Evolutionary conservation across 2,329 filamentous ascomycete species (phyloP), one percentile per base, ranked within the genome.

Genomic region (Pseudocercospora ulei): DNA sequence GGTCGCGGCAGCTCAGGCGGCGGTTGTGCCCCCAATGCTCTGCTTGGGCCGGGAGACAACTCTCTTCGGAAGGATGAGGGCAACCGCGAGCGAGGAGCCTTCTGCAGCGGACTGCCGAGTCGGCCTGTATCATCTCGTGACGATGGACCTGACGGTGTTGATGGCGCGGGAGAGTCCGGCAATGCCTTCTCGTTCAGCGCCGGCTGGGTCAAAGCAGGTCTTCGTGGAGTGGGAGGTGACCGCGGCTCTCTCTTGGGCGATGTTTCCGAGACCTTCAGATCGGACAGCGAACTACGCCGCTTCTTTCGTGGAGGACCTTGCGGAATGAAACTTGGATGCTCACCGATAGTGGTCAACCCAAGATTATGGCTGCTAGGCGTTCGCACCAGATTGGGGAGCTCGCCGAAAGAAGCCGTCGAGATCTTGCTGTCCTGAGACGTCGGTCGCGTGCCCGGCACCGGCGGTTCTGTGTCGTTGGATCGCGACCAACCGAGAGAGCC

Each of bases 251-350:
- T 39, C 19, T 48, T 46, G n/a, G 52, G 47, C 13, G 53, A 39
- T 3, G 38, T 72, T 63, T 88, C 78, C 11, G 83, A 66, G 39
- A 67, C 71, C 50, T 77, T 81, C 31, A 96, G 69, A 59, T 96
- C 88, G 3, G 87, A 94, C 26, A 96, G 65, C 16, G 87, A 95
- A 63, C 87, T 95, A 57, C 88, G 78, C 39, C 88, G 74, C 66
- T 93, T 95, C 65, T 79, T 87, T 57, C 73, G 78, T 28, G 67
- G 63, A n/a, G 61, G 60, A 47, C 54, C 58, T 8, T 58, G 66
- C 7, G 60, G 57, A 33, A 62, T 60, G 56, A 67, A 64, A 59
- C 66, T 66, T 9, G 57, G 55, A 38, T 58, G 56, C 39, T 65
- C 67, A 50, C 64, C 69, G 54, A 69, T 77, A 4, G 70, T 71